Base-by-base conservation (phyloP, 768 basidiomycete species). In the Phallus indusiatus region DNA sequence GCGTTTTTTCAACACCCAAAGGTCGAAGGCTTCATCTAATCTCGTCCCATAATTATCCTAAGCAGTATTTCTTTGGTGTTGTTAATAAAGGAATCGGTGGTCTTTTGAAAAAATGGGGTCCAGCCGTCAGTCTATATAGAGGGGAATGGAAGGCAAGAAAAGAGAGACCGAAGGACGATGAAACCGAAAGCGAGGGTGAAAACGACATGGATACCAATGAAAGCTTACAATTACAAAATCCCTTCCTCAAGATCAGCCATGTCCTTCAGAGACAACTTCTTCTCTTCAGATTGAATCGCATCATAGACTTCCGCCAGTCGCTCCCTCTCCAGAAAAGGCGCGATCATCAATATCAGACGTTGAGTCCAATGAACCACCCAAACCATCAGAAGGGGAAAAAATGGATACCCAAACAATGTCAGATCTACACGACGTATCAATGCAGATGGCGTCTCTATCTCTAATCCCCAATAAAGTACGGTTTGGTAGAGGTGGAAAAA, bases 41-140 rank as follows among this genome's bases (percentile, higher is more conserved):
- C 50, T 78, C 85, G 64, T 81, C 76, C 14, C 93, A 95, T 65
- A 81, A 78, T 54, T 95, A 86, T 67, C 91, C 92, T 5, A 90
- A 90, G 67, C 82, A 93, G 66, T 95, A 86, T 70, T 94, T 91
- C 72, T 95, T 94, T 68, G 82, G 88, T 18, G 86, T 95, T 18
- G 93, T 90, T 16, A 94, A 94, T 72, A 92, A 89, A 68, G 93
- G 93, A 20, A 82, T 93, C 12, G 90, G 90, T 12, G 88, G 86
- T 3, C 72, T 93, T 17, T 69, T 92, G 57, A 81, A 82, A 68
- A 81, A 75, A 66, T 92, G 89, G 88, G 90, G 90, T 10, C 87
- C 88, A 60, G 90, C 90, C 6, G 90, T 81, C 5, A 90, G 87
- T 64, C 76, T 93, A 73, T 75, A 92, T 55, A 78, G 90, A 42